These are phyloP conservation scores for Diversispora epigaea DNA, from an alignment of 192 early-diverging fungal genomes.

Conservation along the genomic window DNA sequence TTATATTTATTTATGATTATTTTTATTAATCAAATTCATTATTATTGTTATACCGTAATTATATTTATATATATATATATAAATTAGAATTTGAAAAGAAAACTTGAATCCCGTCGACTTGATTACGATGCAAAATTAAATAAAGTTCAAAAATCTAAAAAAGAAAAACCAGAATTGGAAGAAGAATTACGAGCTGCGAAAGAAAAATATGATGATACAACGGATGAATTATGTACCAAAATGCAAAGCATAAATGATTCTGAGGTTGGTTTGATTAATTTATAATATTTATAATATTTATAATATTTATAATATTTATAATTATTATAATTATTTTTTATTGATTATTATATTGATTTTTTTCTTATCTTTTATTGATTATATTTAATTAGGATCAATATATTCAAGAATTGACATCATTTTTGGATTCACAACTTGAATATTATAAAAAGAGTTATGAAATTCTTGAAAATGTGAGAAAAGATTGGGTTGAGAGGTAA, in stretches of 20 bases:
- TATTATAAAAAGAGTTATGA: conserved; percentile 24
- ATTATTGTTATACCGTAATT: neutral
- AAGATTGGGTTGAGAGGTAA: conserved; percentile 29
- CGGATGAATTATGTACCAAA: conserved; percentile 66
- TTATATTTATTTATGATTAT: no score
- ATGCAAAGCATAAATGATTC: conserved; percentile 84
- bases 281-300: conserved; percentile 42
- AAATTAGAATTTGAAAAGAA: conserved; percentile 54
- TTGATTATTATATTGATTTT: no score
- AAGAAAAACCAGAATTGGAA: conserved; percentile 87
- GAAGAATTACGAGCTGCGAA: conserved; percentile 88
- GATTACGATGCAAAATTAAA: conserved; percentile 92
- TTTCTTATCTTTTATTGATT: no score
- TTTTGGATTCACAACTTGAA: conserved; percentile 40
- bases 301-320: conserved; percentile 30
- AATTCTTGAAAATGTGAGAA: conserved; percentile 6
- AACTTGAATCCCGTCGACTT: conserved; percentile 82
- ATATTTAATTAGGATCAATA: conserved; percentile 35
- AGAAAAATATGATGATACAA: conserved; percentile 91
- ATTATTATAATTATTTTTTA: no score
- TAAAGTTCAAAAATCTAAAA: conserved; percentile 87
- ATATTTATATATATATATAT: no score
- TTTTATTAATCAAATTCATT: neutral
- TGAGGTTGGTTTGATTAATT: conserved; percentile 70
- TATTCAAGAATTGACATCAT: conserved; percentile 30